Base-by-base conservation (phyloP, 1,139 yeast species). In the Suhomyces chickasaworum region DNA sequence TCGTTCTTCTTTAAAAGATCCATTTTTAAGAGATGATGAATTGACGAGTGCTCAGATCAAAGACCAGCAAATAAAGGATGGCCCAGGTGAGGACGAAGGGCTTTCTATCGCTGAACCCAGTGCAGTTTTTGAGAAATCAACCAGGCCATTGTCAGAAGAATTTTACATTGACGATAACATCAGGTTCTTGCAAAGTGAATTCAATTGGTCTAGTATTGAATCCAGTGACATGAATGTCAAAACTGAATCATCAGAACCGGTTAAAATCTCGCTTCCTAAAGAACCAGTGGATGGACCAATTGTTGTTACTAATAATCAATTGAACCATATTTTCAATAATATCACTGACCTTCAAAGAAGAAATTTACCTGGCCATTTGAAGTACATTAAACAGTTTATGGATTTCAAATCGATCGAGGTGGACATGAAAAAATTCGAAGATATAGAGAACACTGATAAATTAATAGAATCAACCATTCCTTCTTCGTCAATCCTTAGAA, bases 1-100 rank as follows among this genome's bases (percentile, higher is more conserved):
- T 9, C 32, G 47, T 3, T 12, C 37, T 6, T 20, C 41, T 10
- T 30, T 59, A n/a, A 63, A 59, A 34, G 70, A 66, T 29, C 74
- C 74, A 30, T 68, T 71, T 49, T 63, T 75, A 47, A 64, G 61
- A 44, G 79, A 75, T 56, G 79, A 74, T 49, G 79, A 75, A 51
- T 66, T 75, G 47, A 69, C 77, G 2, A 58, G 57, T 36, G 78
- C 65, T 31, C 78, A 73, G 53, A 73, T 75, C 39, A 65, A 62
- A 38, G 77, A 74, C 50, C 78, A 71, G 49, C 69, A 71, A 50
- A 51, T 62, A 30, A 68, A 62, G 44, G 78, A 74, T 46, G 53
- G 44, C 21, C 50, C 42, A 6, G 44, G 41, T 2, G 53, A 48
- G 3, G 46, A 49, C 2, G 52, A 42, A 9, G 37, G 15, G 4